A percentile compares a stretch with the other conserved stretches of the same genome.
These are phyloP conservation scores for Pythium myriotylum DNA, from an alignment of 352 stramenopile genomes.

Conservation along the genomic window DNA sequence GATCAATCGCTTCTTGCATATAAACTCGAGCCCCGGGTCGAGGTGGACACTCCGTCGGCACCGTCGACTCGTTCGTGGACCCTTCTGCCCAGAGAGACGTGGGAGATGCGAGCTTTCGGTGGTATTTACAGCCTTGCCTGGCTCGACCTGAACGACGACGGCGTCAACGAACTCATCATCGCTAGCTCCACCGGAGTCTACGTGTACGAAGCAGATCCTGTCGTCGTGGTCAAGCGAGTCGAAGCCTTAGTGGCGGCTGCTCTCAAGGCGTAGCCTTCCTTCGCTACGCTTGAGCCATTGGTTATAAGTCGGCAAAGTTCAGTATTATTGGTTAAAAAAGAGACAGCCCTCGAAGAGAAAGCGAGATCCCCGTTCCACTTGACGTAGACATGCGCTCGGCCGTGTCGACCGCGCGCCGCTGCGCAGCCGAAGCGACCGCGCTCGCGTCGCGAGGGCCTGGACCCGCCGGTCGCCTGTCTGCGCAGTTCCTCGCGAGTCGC, in stretches of 20 bases:
- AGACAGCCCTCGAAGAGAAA: no score
- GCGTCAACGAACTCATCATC: slow-evolving; percentile 61
- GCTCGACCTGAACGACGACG: slow-evolving; percentile 68
- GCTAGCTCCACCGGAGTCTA: slow-evolving; percentile 72
- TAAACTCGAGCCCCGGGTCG: slow-evolving; percentile 22
- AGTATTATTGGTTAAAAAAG: slow-evolving; percentile 19
- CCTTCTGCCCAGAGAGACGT: slow-evolving; percentile 30
- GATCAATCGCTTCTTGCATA: slow-evolving; percentile 60
- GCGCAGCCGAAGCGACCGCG: not conserved
- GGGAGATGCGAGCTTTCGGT: slow-evolving; percentile 62
- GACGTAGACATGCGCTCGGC: slow-evolving; percentile 10
- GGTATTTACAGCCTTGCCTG: slow-evolving; percentile 74
- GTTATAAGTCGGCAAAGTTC: not conserved
- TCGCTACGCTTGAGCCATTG: slow-evolving; percentile 3
- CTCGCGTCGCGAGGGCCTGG: not conserved
- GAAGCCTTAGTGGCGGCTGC: slow-evolving; percentile 25
- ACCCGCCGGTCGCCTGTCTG: not conserved
- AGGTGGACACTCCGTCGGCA: not conserved
- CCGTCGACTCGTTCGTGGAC: slow-evolving; percentile 29
- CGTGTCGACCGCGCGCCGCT: not conserved
- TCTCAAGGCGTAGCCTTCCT: no score
- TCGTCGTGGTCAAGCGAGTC: slow-evolving; percentile 29
- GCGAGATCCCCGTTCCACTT: no score
- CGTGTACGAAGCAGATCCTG: slow-evolving; percentile 57
- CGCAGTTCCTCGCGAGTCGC: not conserved